Percentiles rank a stretch among this genome's conserved stretches.
These are phyloP conservation scores for Starmerella sirachaensis DNA, from an alignment of 805 yeast genomes.

Conservation along the genomic window DNA sequence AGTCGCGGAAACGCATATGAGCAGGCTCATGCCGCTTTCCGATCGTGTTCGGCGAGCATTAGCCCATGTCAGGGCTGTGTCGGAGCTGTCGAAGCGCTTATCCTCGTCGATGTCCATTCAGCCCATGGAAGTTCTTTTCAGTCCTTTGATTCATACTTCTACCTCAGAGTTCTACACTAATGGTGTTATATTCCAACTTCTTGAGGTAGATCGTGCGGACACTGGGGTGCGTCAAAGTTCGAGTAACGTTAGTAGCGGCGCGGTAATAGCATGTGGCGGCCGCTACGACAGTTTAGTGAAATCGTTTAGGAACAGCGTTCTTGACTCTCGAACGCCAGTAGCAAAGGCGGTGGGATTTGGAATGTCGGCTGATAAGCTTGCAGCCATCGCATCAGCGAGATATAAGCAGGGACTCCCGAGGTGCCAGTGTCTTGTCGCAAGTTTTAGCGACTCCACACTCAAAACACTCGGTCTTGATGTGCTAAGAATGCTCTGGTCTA, in stretches of 20 bases:
- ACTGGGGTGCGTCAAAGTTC: neutral
- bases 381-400: slow-evolving; percentile 32
- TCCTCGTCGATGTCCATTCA: slow-evolving; percentile 49
- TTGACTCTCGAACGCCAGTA: slow-evolving; percentile 27
- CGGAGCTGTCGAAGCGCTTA: slow-evolving; percentile 41
- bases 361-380: slow-evolving; percentile 58
- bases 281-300: slow-evolving; percentile 69
- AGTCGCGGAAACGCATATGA: slow-evolving; percentile 48
- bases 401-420: slow-evolving; percentile 32
- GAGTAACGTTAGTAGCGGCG: slow-evolving; percentile 18
- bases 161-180: slow-evolving; percentile 50
- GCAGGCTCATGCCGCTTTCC: slow-evolving; percentile 62
- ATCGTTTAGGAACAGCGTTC: slow-evolving; percentile 48
- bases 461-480: slow-evolving; percentile 53
- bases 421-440: slow-evolving; percentile 72
- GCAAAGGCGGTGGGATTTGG: slow-evolving; percentile 78
- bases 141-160: slow-evolving; percentile 77
- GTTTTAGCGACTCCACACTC: slow-evolving; percentile 47
- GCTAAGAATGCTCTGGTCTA: slow-evolving; percentile 56
- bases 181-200: slow-evolving; percentile 82
- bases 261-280: slow-evolving; percentile 80
- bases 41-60: slow-evolving; percentile 58
- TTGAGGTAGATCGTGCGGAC: slow-evolving; percentile 40
- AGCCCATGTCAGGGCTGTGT: slow-evolving; percentile 47
- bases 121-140: slow-evolving; percentile 35